These are phyloP conservation scores for Crassisporium funariophilum DNA, from an alignment of 768 basidiomycete species.

Conservation along the genomic window DNA sequence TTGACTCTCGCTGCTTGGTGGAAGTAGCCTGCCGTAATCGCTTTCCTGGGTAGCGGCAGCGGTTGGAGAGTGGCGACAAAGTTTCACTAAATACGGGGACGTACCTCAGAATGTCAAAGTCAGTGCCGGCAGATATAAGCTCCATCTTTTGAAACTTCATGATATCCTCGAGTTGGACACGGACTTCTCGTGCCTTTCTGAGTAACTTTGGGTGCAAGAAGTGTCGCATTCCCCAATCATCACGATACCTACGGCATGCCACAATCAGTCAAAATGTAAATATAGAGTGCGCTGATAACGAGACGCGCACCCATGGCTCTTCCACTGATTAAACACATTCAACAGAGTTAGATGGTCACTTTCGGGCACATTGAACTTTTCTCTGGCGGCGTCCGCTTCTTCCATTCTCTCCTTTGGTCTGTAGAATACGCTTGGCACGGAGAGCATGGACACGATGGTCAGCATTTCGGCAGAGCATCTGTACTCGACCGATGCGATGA, in stretches of 20 bases:
- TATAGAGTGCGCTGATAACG: background rate
- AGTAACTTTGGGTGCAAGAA: constrained; percentile 96
- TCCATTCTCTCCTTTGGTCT: constrained; percentile 97
- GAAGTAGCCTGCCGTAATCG: constrained; percentile 97
- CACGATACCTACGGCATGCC: constrained; percentile 64
- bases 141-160: constrained; percentile 99
- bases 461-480: constrained; percentile 94
- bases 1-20: constrained; percentile 98
- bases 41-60: constrained; percentile 69
- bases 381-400: constrained; percentile 94
- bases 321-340: constrained; percentile 99
- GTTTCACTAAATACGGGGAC: constrained; percentile 14
- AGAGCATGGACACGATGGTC: constrained; percentile 98
- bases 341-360: constrained; percentile 95
- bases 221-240: constrained; percentile 94
- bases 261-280: constrained; percentile 4
- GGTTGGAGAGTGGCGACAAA: constrained; percentile 3
- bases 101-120: constrained; percentile 85
- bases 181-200: constrained; percentile 93
- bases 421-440: constrained; percentile 97
- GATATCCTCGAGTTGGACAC: constrained; percentile 95
- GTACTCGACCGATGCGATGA: constrained; percentile 93
- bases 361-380: constrained; percentile 98
- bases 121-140: constrained; percentile 86
- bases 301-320: constrained; percentile 80